Evolutionary conservation across 495 filamentous ascomycete genomes (phyloP).

Genomic region (Hypoxylon lenormandii): DNA sequence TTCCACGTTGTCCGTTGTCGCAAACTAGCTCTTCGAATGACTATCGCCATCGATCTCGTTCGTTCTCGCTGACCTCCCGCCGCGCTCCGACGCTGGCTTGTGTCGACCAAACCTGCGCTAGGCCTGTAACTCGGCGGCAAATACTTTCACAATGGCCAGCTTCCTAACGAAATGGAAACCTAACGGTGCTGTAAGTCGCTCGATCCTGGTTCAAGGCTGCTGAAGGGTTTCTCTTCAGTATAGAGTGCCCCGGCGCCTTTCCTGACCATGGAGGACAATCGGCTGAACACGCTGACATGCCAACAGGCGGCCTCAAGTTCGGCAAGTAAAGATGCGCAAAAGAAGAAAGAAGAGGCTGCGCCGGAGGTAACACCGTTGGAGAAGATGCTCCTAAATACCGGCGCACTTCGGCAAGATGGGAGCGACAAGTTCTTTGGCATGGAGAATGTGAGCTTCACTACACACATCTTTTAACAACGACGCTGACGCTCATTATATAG

Average conservation of each 20-base stretch:
- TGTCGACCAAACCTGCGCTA: constrained; percentile 30
- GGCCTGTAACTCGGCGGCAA: constrained; percentile 6
- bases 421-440: constrained; percentile 99
- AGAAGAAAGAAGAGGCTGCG: constrained; percentile 78
- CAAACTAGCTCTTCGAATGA: constrained; percentile 45
- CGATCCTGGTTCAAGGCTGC: constrained; percentile 4
- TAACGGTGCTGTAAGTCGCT: constrained; percentile 48
- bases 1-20: constrained; percentile 5
- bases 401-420: constrained; percentile 82
- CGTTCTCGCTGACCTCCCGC: constrained; percentile 39
- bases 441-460: constrained; percentile 81
- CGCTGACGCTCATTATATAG: constrained; percentile 61
- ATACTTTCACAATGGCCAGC: constrained; percentile 54
- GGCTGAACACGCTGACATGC: constrained; percentile 35
- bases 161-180: constrained; percentile 61
- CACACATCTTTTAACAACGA: constrained; percentile 10
- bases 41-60: constrained; percentile 32
- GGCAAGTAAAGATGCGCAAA: constrained; percentile 56
- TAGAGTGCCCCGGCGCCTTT: constrained; percentile 6
- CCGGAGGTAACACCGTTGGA: constrained; percentile 81
- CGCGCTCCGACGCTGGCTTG: constrained; percentile 49
- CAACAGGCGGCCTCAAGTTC: constrained; percentile 53
- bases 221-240: not conserved
- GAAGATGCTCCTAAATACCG: constrained; percentile 82
- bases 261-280: constrained; percentile 14